Conservation (phyloP, 768 basidiomycete species). For the Boletus bicolor region DNA sequence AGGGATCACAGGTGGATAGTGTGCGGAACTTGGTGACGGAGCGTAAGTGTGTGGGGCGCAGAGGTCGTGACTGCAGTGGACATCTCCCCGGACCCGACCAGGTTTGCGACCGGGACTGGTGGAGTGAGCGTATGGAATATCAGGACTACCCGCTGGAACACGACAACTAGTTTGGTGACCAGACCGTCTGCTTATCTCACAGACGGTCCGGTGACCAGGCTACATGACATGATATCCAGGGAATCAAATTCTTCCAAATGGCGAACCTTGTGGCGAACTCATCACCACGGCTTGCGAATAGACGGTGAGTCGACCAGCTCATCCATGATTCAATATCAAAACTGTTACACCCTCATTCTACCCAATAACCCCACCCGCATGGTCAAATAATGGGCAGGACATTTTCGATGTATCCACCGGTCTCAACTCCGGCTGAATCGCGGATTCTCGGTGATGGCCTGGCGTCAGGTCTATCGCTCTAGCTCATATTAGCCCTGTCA, state of each 20-base stretch:
- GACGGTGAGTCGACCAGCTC: not conserved
- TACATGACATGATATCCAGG: not conserved
- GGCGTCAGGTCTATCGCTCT: not conserved
- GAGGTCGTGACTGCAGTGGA: not conserved
- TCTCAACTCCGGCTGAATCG: not conserved
- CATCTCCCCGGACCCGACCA: not conserved
- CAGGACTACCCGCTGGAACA: not conserved
- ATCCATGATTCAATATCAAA: not conserved
- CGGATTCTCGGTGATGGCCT: not conserved
- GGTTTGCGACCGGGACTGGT: not conserved
- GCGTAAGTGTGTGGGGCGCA: not conserved
- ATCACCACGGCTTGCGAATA: not conserved
- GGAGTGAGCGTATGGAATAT: not conserved
- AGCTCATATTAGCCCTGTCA: not conserved
- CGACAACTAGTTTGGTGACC: not conserved
- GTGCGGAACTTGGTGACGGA: not conserved
- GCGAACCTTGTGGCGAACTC: not conserved
- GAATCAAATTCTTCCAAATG: conserved; percentile 2
- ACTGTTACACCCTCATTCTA: not conserved
- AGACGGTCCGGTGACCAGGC: too few relatives aligned
- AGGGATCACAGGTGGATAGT: not conserved
- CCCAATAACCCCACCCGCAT: not conserved
- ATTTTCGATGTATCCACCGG: not conserved
- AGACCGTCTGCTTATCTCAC: too few relatives aligned
- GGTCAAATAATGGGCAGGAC: not conserved